These are phyloP conservation scores for Phytophthora chlamydospora DNA, from an alignment of 352 stramenopile species.

Conservation along the genomic window DNA sequence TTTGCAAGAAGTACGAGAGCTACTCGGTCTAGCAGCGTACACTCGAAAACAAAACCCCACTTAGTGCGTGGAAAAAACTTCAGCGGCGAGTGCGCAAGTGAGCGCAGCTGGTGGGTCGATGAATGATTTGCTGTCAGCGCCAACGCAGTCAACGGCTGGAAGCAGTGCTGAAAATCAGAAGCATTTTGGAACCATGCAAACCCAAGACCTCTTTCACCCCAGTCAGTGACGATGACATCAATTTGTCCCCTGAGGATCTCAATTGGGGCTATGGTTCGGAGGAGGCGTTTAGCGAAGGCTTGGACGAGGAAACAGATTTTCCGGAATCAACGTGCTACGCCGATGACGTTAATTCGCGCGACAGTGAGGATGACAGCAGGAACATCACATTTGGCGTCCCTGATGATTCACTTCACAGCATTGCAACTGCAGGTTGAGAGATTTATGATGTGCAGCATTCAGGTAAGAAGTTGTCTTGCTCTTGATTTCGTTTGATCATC, in stretches of 20 bases:
- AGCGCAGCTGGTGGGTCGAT: too few relatives aligned
- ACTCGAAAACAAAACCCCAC: too few relatives aligned
- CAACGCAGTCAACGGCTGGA: too few relatives aligned
- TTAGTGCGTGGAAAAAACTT: too few relatives aligned
- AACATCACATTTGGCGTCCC: slow-evolving; percentile 9
- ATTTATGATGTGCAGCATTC: slow-evolving; percentile 14
- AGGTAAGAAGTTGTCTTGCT: slow-evolving; percentile 10
- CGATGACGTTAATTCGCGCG: slow-evolving; percentile 9
- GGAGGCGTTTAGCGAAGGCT: slow-evolving; percentile 5
- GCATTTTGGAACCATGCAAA: slow-evolving; percentile 13
- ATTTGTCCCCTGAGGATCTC: slow-evolving; percentile 14
- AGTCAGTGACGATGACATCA: slow-evolving; percentile 13
- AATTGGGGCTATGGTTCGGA: slow-evolving; percentile 8
- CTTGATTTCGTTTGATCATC: slow-evolving; percentile 5
- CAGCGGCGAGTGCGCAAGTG: too few relatives aligned
- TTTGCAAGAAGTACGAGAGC: slow-evolving; percentile 2
- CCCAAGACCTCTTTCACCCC: slow-evolving; percentile 4
- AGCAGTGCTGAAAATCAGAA: slow-evolving; percentile 1
- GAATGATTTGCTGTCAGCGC: slow-evolving; percentile 11
- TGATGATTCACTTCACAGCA: slow-evolving; percentile 11
- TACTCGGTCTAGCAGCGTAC: slow-evolving; percentile 2
- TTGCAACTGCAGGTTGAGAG: slow-evolving; percentile 11
- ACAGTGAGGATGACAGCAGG: slow-evolving; percentile 8
- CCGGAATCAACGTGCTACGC: slow-evolving; percentile 12
- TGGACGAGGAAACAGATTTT: slow-evolving; percentile 13